These are phyloP conservation scores for Penicillium coffeae DNA, from an alignment of 495 filamentous ascomycete species.

Conservation along the genomic window DNA sequence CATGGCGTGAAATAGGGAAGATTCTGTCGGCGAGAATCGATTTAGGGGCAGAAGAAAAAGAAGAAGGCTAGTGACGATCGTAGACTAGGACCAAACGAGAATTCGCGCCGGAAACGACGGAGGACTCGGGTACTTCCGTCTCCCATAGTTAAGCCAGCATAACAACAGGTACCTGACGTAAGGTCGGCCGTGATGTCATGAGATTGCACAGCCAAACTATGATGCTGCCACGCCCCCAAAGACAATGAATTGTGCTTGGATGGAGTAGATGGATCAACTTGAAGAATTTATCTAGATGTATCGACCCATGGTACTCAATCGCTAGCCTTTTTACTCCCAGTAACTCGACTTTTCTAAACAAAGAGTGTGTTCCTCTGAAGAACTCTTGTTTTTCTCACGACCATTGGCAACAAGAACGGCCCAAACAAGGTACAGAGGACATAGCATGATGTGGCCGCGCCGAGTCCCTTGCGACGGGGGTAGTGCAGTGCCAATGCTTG, in stretches of 20 bases:
- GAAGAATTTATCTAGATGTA: too few species aligned
- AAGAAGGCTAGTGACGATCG: neutral
- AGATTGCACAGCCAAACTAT: neutral
- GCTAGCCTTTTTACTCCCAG: too few species aligned
- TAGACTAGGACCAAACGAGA: constrained; percentile 3
- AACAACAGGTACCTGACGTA: constrained; percentile 21
- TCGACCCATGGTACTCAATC: too few species aligned
- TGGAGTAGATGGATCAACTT: too few species aligned
- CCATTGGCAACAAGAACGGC: too few species aligned
- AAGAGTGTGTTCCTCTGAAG: too few species aligned
- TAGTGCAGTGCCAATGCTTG: too few species aligned
- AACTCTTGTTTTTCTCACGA: too few species aligned
- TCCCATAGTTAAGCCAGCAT: constrained; percentile 10
- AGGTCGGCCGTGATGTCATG: constrained; percentile 24
- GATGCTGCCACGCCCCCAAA: neutral
- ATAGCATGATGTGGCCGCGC: too few species aligned
- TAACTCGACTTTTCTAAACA: too few species aligned
- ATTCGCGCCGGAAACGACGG: constrained; percentile 26
- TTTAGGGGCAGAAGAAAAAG: neutral
- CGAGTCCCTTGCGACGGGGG: neutral
- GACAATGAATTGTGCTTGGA: neutral
- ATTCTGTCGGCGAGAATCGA: neutral
- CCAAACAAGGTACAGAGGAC: too few species aligned
- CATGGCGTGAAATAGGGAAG: constrained; percentile 4
- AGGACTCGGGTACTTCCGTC: constrained; percentile 16